phyloP scores from a whole-genome alignment of 257 asterid species.

The Sherardia arvensis region DNA sequence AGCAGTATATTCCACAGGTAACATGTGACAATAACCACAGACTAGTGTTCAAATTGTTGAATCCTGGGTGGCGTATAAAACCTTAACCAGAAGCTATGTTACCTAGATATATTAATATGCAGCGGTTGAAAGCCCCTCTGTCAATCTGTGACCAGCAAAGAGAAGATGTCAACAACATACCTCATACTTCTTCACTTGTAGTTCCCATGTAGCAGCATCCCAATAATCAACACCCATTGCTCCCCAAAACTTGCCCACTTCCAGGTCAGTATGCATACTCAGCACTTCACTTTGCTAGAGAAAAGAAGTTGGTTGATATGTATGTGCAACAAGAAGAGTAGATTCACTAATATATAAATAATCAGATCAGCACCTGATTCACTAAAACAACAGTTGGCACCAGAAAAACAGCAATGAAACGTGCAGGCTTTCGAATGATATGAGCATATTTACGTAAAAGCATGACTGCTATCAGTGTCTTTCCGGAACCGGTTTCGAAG shows the following conservation, averaged over 20 bases:
- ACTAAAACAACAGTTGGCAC: constrained; percentile 80
- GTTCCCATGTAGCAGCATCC: constrained; percentile 56
- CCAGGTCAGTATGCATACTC: constrained; percentile 48
- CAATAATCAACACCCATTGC: constrained; percentile 70
- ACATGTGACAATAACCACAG: too few species aligned
- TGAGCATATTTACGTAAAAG: constrained; percentile 62
- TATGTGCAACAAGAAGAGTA: not conserved
- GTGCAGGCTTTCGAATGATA: constrained; percentile 49
- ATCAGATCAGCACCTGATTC: constrained; percentile 33
- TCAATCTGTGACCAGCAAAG: constrained; percentile 3
- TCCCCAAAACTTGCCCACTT: constrained; percentile 68
- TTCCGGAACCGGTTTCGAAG: constrained; percentile 83
- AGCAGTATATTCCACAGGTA: not conserved
- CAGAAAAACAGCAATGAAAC: constrained; percentile 60
- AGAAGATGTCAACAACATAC: constrained; percentile 22
- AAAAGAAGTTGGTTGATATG: not conserved
- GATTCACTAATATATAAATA: not conserved
- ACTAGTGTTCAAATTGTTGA: too few species aligned
- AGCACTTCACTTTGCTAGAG: constrained; percentile 59
- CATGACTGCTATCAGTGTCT: constrained; percentile 74
- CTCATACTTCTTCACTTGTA: constrained; percentile 35
- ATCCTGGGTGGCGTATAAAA: too few species aligned
- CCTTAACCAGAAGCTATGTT: too few species aligned
- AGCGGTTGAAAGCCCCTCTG: not conserved
- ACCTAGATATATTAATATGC: not conserved